phyloP scores from a whole-genome alignment of 1,284 basidiomycete genomes.

The Xerocomus amazonicus region DNA sequence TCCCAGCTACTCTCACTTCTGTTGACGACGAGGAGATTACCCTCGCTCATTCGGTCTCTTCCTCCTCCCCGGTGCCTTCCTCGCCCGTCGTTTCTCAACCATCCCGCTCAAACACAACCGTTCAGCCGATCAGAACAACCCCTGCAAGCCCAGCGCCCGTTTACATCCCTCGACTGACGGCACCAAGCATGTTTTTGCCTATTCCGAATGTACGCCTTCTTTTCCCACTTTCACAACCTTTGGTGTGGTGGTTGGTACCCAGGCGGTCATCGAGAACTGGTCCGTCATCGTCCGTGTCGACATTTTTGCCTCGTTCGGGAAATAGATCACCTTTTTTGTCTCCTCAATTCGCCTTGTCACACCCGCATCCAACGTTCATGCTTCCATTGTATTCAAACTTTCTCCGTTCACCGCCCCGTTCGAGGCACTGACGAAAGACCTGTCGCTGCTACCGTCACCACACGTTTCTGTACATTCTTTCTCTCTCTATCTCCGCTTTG shows the following conservation, averaged over 20 bases:
- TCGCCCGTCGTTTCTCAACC: slow-evolving; percentile 20
- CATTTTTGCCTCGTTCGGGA: slow-evolving; percentile 9
- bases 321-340: not conserved
- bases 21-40: slow-evolving; percentile 39
- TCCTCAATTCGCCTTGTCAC: not conserved
- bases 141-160: slow-evolving; percentile 35
- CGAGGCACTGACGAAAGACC: slow-evolving; percentile 7
- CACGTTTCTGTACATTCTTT: slow-evolving; percentile 6
- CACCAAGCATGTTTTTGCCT: slow-evolving; percentile 75
- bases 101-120: slow-evolving; percentile 12
- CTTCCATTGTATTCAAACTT: slow-evolving; percentile 3
- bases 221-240: slow-evolving; percentile 38
- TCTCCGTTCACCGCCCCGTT: not conserved
- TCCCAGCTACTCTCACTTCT: slow-evolving; percentile 31
- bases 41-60: slow-evolving; percentile 29
- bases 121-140: slow-evolving; percentile 35
- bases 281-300: slow-evolving; percentile 34
- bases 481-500: not conserved
- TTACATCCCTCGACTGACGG: slow-evolving; percentile 54
- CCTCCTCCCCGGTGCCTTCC: slow-evolving; percentile 6
- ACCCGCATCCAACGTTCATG: not conserved
- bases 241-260: slow-evolving; percentile 60
- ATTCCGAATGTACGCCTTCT: slow-evolving; percentile 70
- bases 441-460: slow-evolving; percentile 6
- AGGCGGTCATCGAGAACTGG: slow-evolving; percentile 18